Percentiles rank a stretch among this genome's conserved stretches.
phyloP scores from a whole-genome alignment of 2,329 filamentous ascomycete species.

The Hypoxylon sp. region DNA sequence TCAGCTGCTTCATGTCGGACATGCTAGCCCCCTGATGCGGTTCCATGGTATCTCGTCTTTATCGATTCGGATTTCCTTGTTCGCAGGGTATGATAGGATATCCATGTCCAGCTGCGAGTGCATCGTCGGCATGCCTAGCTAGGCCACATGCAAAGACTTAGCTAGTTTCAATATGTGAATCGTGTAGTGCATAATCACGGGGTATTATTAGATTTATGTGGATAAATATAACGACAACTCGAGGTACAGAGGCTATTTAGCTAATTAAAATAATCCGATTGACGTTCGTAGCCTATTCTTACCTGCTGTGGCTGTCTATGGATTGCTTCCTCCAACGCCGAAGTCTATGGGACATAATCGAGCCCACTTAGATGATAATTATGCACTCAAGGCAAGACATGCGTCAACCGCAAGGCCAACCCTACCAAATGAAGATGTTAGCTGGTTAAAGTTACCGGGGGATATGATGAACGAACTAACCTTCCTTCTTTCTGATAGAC shows the following conservation, averaged over 20 bases:
- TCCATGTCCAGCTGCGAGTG: slow-evolving; percentile 2
- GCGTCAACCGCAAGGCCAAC: slow-evolving; percentile 89
- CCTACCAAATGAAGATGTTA: slow-evolving; percentile 59
- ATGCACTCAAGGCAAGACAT: slow-evolving; percentile 77
- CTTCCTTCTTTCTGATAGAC: slow-evolving; percentile 95
- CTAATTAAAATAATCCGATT: slow-evolving; percentile 20
- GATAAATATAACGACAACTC: slow-evolving; percentile 24
- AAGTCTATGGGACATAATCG: slow-evolving; percentile 1
- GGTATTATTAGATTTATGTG: slow-evolving; percentile 35
- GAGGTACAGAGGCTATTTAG: slow-evolving; percentile 15
- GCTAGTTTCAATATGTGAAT: too few species aligned
- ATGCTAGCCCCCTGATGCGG: slow-evolving; percentile 93
- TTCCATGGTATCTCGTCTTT: too few species aligned
- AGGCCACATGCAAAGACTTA: too few species aligned
- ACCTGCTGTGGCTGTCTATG: slow-evolving; percentile 19
- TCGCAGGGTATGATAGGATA: background rate
- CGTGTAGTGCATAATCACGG: background rate
- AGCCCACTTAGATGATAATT: slow-evolving; percentile 30
- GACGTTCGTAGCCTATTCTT: slow-evolving; percentile 15
- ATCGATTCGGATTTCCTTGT: background rate
- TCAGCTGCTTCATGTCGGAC: slow-evolving; percentile 98
- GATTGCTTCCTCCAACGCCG: slow-evolving; percentile 21
- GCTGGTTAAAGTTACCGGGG: slow-evolving; percentile 10
- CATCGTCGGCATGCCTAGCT: background rate
- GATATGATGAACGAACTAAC: slow-evolving; percentile 66